Evolutionary conservation across 305 asterid species (phyloP).

Genomic region (Fraxinus dipetala): DNA sequence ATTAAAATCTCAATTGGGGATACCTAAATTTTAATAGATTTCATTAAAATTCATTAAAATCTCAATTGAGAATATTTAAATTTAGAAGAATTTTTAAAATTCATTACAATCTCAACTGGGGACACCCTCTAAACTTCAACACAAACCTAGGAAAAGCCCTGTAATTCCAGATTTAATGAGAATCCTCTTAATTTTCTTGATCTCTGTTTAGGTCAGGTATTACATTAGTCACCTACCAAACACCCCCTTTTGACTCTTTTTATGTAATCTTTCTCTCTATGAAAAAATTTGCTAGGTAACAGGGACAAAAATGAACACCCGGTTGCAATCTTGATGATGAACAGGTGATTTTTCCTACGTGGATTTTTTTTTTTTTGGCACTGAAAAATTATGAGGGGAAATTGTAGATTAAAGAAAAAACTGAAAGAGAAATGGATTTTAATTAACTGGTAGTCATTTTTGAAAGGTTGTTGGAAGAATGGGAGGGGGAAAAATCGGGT

Average conservation of each 20-base stretch:
- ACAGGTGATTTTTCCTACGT: not conserved
- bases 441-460: not conserved
- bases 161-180: conserved; percentile 23
- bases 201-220: not conserved
- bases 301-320: not conserved
- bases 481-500: too few species aligned
- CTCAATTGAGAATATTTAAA: too few species aligned
- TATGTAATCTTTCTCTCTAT: not conserved
- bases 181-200: not conserved
- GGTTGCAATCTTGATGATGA: not conserved
- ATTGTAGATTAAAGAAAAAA: not conserved
- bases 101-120: too few species aligned
- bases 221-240: not conserved
- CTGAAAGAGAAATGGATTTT: not conserved
- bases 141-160: not conserved
- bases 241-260: too few species aligned
- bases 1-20: too few species aligned
- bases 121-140: not conserved
- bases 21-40: too few species aligned
- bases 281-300: not conserved
- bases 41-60: too few species aligned
- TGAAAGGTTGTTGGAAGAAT: not conserved
- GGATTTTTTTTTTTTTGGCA: not conserved
- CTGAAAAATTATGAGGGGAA: not conserved
- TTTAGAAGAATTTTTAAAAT: too few species aligned